These are phyloP conservation scores for Penicillium roqueforti DNA, from an alignment of 495 filamentous ascomycete genomes.

Conservation along the genomic window DNA sequence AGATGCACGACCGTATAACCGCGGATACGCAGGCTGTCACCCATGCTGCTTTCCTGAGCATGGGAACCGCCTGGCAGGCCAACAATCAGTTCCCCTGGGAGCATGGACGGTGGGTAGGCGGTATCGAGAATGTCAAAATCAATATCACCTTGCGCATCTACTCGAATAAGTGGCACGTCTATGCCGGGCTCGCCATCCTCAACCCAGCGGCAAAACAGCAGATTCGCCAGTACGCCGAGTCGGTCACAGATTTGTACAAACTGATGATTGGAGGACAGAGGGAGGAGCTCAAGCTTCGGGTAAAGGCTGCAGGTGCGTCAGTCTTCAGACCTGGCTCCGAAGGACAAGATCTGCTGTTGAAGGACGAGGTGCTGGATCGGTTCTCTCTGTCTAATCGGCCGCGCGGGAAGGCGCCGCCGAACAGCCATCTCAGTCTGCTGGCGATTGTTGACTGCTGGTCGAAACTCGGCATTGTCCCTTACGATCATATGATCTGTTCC, in stretches of 20 bases:
- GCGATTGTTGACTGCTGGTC: conserved; percentile 99
- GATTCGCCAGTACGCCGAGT: conserved; percentile 87
- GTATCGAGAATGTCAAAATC: conserved; percentile 99
- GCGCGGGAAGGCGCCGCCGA: conserved; percentile 62
- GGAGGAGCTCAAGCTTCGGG: conserved; percentile 72
- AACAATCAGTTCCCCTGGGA: conserved; percentile 97
- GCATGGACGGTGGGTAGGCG: conserved; percentile 82
- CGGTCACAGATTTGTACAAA: conserved; percentile 92
- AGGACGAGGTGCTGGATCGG: conserved; percentile 78
- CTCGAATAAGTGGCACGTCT: conserved; percentile 98
- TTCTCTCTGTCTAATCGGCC: conserved; percentile 71
- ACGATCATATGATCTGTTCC: conserved; percentile 99
- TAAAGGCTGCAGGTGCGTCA: conserved; percentile 70
- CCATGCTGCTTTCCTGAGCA: conserved; percentile 92
- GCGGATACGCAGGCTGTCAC: conserved; percentile 98
- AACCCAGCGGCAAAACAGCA: conserved; percentile 89
- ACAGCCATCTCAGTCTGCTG: conserved; percentile 87
- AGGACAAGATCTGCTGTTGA: conserved; percentile 64
- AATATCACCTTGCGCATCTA: conserved; percentile 97
- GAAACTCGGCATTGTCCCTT: conserved; percentile 85
- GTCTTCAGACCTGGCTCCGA: conserved; percentile 64
- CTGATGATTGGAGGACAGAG: conserved; percentile 84
- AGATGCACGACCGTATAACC: conserved; percentile 91
- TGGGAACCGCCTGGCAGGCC: conserved; percentile 95
- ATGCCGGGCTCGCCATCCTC: conserved; percentile 92